These are phyloP conservation scores for Exophiala viscosa DNA, from an alignment of 2,329 filamentous ascomycete species.

Conservation along the genomic window DNA sequence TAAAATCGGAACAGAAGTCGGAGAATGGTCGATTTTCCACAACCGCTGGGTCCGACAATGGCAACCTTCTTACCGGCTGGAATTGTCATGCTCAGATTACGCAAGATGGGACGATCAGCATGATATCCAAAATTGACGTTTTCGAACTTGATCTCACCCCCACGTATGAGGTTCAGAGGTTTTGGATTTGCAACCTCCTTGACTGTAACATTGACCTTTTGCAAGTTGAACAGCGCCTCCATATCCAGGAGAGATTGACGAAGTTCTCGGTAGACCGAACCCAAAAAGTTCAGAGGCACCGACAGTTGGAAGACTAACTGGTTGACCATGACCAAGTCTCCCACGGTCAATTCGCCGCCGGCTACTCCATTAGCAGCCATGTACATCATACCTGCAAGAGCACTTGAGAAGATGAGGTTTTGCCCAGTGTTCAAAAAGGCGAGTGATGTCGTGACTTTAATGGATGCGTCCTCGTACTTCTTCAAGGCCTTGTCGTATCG, in stretches of 20 bases:
- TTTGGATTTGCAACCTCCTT: slow-evolving; percentile 72
- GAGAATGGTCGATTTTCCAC: slow-evolving; percentile 91
- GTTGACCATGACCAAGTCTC: slow-evolving; percentile 97
- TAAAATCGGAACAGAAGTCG: slow-evolving; percentile 92
- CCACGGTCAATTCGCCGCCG: slow-evolving; percentile 75
- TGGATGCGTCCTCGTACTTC: slow-evolving; percentile 87
- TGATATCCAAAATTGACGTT: slow-evolving; percentile 94
- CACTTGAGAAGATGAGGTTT: slow-evolving; percentile 93
- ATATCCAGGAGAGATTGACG: slow-evolving; percentile 94
- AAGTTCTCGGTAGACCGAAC: slow-evolving; percentile 95
- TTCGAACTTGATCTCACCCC: slow-evolving; percentile 89
- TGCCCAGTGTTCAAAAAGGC: slow-evolving; percentile 92
- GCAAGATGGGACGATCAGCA: slow-evolving; percentile 78
- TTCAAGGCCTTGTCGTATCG: slow-evolving; percentile 84
- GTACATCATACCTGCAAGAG: slow-evolving; percentile 97
- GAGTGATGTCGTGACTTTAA: slow-evolving; percentile 92
- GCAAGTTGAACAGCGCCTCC: slow-evolving; percentile 96
- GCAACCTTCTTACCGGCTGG: slow-evolving; percentile 95
- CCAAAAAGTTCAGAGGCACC: slow-evolving; percentile 93
- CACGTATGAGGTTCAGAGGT: slow-evolving; percentile 65
- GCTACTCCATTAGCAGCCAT: slow-evolving; percentile 87
- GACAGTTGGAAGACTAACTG: slow-evolving; percentile 98
- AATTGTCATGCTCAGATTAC: slow-evolving; percentile 79
- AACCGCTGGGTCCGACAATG: slow-evolving; percentile 90
- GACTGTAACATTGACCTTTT: slow-evolving; percentile 90